Conservation (phyloP, 75 land plant genomes). For the Larix kaempferi region DNA sequence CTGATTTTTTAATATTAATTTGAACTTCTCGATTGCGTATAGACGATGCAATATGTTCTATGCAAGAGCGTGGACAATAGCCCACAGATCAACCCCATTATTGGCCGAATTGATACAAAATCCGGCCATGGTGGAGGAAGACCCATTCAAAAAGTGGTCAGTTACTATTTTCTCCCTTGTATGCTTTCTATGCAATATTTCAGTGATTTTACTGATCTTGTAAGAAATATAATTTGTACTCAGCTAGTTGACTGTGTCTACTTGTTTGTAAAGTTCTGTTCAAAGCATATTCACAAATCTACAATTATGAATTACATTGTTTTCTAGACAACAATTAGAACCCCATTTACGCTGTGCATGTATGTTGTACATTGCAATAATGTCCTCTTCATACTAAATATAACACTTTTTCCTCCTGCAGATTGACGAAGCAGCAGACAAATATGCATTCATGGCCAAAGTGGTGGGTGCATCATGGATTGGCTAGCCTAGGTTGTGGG, state of each 20-base stretch:
- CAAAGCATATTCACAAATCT: no score
- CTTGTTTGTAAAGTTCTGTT: no score
- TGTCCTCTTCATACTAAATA: no score
- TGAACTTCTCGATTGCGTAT: not conserved
- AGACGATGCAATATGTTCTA: conserved; percentile 89
- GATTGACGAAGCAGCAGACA: conserved; percentile 87
- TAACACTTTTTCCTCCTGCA: conserved; percentile 17
- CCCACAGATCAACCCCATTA: conserved; percentile 83
- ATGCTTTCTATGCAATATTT: not conserved
- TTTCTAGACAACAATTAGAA: no score
- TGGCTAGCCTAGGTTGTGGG: conserved; percentile 19
- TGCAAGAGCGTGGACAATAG: conserved; percentile 67
- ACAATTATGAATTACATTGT: no score
- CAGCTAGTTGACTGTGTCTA: no score
- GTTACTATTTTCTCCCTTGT: not conserved
- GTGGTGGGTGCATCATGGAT: conserved; percentile 65
- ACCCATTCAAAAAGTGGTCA: conserved; percentile 82
- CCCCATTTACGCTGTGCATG: no score
- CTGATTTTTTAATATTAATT: not conserved
- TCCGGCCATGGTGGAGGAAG: conserved; percentile 96
- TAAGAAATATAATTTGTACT: no score
- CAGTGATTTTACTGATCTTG: no score
- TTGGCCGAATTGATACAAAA: conserved; percentile 87
- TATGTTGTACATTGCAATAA: no score
- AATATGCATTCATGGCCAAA: conserved; percentile 81